Percentiles rank a stretch among this genome's conserved stretches.
phyloP scores from a whole-genome alignment of 192 early-diverging fungal species.

The Spizellomyces punctatus region DNA sequence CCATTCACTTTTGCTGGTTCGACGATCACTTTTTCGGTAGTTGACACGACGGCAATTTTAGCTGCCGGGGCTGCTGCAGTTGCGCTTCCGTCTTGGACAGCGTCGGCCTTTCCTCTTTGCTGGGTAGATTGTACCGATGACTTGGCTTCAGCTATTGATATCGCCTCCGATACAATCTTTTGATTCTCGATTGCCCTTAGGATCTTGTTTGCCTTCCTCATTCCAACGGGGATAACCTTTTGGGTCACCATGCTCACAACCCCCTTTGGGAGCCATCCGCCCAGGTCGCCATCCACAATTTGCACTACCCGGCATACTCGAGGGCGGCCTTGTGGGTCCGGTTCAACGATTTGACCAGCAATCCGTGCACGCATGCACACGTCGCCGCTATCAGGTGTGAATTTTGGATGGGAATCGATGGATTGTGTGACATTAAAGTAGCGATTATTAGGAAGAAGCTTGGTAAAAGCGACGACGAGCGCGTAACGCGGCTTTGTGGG shows the following conservation, averaged over 20 bases:
- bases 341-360: slow-evolving; percentile 44
- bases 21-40: not conserved
- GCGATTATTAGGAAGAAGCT: slow-evolving; percentile 14
- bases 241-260: slow-evolving; percentile 45
- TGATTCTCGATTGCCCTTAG: slow-evolving; percentile 27
- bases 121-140: not conserved
- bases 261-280: slow-evolving; percentile 44
- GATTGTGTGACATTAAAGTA: slow-evolving; percentile 48
- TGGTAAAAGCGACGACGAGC: slow-evolving; percentile 35
- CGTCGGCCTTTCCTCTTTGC: not conserved
- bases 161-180: slow-evolving; percentile 16
- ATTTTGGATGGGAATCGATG: slow-evolving; percentile 39
- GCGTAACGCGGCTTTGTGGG: slow-evolving; percentile 46
- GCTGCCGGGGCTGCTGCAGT: not conserved
- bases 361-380: slow-evolving; percentile 45
- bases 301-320: slow-evolving; percentile 43
- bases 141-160: slow-evolving; percentile 19
- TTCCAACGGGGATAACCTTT: slow-evolving; percentile 43
- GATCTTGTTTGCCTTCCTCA: slow-evolving; percentile 42
- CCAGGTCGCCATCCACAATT: slow-evolving; percentile 51
- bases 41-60: not conserved
- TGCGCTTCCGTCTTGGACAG: not conserved
- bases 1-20: not conserved
- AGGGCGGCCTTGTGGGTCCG: slow-evolving; percentile 29
- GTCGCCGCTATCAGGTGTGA: slow-evolving; percentile 13